Conservation (phyloP, 192 early-diverging fungal species). For the Mortierella hygrophila region DNA sequence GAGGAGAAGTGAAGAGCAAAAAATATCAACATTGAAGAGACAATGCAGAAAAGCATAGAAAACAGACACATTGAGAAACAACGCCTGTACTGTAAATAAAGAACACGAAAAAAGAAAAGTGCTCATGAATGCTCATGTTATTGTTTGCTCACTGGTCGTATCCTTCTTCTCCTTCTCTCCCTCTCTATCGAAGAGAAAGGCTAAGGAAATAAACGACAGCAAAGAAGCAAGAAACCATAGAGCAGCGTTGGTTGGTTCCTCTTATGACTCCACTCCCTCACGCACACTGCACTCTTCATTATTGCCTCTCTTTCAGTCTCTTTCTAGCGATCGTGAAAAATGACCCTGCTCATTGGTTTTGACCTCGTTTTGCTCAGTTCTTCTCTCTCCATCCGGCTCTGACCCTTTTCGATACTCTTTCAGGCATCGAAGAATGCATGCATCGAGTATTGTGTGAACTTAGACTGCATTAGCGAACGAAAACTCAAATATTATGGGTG, state of each 20-base stretch:
- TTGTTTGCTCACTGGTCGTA: conserved; percentile 7
- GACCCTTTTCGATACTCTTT: conserved; percentile 14
- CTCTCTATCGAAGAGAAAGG: not conserved
- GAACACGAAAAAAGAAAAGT: conserved; percentile 1
- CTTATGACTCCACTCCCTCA: not conserved
- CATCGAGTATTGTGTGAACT: not conserved
- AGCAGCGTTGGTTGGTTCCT: not conserved
- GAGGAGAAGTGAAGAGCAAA: not conserved
- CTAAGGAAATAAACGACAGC: not conserved
- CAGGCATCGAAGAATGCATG: conserved; percentile 7
- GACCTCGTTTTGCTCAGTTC: not conserved
- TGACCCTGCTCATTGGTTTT: not conserved
- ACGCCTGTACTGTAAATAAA: not conserved
- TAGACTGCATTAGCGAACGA: not conserved
- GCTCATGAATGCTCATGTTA: conserved; percentile 20
- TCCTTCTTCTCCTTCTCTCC: not conserved
- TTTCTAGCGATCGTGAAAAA: not conserved
- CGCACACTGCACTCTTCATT: not conserved
- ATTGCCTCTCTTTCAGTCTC: not conserved
- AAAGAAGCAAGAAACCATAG: not conserved
- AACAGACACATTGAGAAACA: not conserved
- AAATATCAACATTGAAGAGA: not conserved
- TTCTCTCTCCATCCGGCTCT: not conserved
- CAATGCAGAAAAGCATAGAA: too few species aligned
- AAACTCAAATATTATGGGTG: not conserved